These are phyloP conservation scores for Phytomonas sp. DNA, from an alignment of 208 protist genomes.

Conservation along the genomic window DNA sequence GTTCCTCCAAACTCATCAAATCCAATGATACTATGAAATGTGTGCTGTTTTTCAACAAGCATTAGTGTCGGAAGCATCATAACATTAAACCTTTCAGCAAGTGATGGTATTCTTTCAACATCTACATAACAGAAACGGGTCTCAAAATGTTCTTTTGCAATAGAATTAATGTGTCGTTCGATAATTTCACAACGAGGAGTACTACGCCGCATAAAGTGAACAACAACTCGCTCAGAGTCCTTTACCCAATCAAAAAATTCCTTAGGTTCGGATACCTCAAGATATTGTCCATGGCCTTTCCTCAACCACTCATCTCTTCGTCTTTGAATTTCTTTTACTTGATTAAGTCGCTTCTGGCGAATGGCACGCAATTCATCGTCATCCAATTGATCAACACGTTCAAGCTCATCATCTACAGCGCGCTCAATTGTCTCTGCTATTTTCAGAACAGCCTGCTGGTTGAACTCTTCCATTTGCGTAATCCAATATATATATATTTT, in stretches of 20 bases:
- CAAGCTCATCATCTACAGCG: conserved; percentile 78
- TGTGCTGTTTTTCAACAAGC: conserved; percentile 86
- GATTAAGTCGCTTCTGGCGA: conserved; percentile 54
- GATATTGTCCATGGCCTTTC: conserved; percentile 80
- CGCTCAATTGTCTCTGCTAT: conserved; percentile 81
- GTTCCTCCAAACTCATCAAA: conserved; percentile 89
- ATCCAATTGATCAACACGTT: conserved; percentile 82
- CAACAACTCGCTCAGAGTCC: conserved; percentile 73
- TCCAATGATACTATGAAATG: conserved; percentile 90
- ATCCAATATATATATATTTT: background rate
- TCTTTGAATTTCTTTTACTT: conserved; percentile 72
- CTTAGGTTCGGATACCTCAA: conserved; percentile 63
- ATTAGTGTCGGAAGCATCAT: conserved; percentile 89
- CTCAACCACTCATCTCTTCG: conserved; percentile 65
- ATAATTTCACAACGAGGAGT: conserved; percentile 81
- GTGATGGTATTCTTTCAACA: conserved; percentile 76
- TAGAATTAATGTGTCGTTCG: conserved; percentile 69
- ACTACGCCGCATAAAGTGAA: conserved; percentile 87
- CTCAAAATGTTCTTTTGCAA: conserved; percentile 81
- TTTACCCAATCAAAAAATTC: conserved; percentile 82
- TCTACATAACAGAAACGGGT: conserved; percentile 84
- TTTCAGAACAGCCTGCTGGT: conserved; percentile 60
- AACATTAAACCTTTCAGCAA: conserved; percentile 88
- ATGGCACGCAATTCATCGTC: conserved; percentile 79
- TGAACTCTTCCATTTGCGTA: conserved; percentile 14